Conservation (phyloP, 1,284 basidiomycete species). For the Moesziomyces globuligerus region DNA sequence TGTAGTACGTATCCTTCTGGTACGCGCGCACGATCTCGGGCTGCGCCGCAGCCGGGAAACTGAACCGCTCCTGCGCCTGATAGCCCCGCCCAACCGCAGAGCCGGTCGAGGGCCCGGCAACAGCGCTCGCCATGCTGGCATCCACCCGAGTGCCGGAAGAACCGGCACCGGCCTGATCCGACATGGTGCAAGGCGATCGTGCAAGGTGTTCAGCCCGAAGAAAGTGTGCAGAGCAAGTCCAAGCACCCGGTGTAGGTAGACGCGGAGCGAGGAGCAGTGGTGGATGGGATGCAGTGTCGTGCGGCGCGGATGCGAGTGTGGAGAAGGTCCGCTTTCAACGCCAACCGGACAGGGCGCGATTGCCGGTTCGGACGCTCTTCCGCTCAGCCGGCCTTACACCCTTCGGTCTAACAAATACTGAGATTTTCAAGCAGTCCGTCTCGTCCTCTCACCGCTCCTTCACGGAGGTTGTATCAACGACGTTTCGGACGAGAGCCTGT, state of each 20-base stretch:
- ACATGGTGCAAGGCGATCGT: not conserved
- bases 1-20: conserved; percentile 65
- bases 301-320: not conserved
- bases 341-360: not conserved
- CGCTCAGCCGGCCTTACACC: not conserved
- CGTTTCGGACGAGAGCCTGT: too few relatives aligned
- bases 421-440: not conserved
- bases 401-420: not conserved
- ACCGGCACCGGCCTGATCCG: not conserved
- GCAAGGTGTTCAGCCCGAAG: not conserved
- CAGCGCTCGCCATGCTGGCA: not conserved
- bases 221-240: not conserved
- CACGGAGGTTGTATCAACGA: too few relatives aligned
- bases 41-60: conserved; percentile 40
- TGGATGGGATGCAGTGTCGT: not conserved
- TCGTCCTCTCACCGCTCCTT: too few relatives aligned
- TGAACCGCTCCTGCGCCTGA: conserved; percentile 24
- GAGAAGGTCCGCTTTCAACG: not conserved
- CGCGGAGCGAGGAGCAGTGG: too few relatives aligned
- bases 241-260: too few relatives aligned
- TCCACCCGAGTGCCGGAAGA: too few relatives aligned
- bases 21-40: conserved; percentile 48
- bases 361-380: too few relatives aligned
- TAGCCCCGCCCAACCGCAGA: conserved; percentile 12
- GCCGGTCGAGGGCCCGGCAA: not conserved